A percentile compares a stretch with the other conserved stretches of the same genome.
Evolutionary conservation across 345 rosid genomes (phyloP).

Genomic region (Ricinus communis): DNA sequence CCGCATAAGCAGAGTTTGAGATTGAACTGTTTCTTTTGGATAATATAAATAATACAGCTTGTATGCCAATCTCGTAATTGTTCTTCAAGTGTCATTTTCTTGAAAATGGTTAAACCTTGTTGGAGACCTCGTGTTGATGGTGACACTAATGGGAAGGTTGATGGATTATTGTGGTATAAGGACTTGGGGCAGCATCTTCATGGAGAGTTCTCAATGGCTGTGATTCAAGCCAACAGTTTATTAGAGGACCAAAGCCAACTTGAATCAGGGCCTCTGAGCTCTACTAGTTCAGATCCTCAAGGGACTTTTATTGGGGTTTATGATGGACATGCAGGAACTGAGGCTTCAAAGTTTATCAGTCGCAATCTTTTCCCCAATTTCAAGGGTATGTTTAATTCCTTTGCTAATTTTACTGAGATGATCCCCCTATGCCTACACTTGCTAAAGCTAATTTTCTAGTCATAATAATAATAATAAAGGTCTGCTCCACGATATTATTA

Average conservation of each 20-base stretch:
- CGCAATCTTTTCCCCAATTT: constrained; percentile 59
- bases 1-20: constrained; percentile 20
- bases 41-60: not conserved
- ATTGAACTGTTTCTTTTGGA: constrained; percentile 27
- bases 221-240: constrained; percentile 65
- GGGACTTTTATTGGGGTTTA: constrained; percentile 76
- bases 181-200: constrained; percentile 61
- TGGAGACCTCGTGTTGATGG: constrained; percentile 49
- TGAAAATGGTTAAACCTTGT: constrained; percentile 57
- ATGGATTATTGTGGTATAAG: constrained; percentile 68
- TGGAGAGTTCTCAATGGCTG: constrained; percentile 84
- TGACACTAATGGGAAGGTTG: constrained; percentile 42
- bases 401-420: not conserved
- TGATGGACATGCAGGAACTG: constrained; percentile 89
- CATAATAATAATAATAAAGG: not conserved
- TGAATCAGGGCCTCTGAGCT: constrained; percentile 72
- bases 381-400: constrained; percentile 47
- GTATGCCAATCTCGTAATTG: not conserved
- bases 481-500: not conserved
- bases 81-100: constrained; percentile 5
- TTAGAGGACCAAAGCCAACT: constrained; percentile 87
- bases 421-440: not conserved
- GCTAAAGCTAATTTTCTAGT: not conserved
- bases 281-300: constrained; percentile 38
- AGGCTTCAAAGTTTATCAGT: constrained; percentile 61